Evolutionary conservation across 169 alveolate genomes (phyloP).

Genomic region (Plasmodium gonderi): DNA sequence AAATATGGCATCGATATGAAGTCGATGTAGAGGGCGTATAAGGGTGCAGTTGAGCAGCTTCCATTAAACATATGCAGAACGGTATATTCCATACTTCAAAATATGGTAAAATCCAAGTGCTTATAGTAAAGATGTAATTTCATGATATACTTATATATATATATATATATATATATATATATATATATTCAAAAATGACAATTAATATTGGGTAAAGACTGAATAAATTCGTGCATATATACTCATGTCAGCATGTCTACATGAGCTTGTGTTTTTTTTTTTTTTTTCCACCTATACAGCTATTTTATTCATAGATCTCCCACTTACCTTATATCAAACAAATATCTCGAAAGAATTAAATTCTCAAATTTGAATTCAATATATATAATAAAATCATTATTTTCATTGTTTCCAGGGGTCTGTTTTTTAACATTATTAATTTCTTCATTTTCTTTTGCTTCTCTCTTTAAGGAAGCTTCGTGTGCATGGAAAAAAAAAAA

Average conservation of each 20-base stretch:
- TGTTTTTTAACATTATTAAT: not conserved
- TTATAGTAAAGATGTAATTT: not conserved
- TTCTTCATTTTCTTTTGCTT: conserved; percentile 62
- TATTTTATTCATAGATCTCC: not conserved
- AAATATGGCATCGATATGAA: too few species aligned
- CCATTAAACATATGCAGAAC: too few species aligned
- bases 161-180: too few species aligned
- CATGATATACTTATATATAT: not conserved
- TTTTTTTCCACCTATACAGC: not conserved
- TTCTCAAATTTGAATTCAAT: conserved; percentile 36
- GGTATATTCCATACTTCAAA: too few species aligned
- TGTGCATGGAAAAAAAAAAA: not conserved
- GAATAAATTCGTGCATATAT: too few species aligned
- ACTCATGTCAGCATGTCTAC: not conserved
- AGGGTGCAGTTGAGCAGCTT: too few species aligned
- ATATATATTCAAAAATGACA: not conserved
- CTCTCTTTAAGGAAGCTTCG: conserved; percentile 48
- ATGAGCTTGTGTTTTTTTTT: not conserved
- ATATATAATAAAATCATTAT: conserved; percentile 57
- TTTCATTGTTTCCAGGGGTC: not conserved
- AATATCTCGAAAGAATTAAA: conserved; percentile 29
- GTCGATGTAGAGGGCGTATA: too few species aligned
- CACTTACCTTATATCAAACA: conserved; percentile 52
- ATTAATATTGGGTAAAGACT: too few species aligned
- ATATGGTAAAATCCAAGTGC: not conserved